Evolutionary conservation across 495 filamentous ascomycete genomes (phyloP).

Genomic region (Immersiella caudata): DNA sequence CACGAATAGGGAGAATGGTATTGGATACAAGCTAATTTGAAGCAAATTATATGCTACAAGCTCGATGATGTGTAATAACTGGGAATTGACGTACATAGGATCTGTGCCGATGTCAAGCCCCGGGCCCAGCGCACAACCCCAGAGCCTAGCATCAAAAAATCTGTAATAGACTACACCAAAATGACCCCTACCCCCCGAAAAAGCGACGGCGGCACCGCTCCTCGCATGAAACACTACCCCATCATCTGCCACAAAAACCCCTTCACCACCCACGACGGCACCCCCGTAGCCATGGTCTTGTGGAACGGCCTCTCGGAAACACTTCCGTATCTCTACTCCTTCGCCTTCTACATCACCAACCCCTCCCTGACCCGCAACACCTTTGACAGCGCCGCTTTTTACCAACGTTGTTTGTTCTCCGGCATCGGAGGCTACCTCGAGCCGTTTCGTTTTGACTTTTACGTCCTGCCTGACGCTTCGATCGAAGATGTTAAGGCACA

Average conservation of each 20-base stretch:
- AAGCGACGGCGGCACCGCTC: not conserved
- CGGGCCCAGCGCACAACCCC: too few species aligned
- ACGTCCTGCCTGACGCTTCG: not conserved
- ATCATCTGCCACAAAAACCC: not conserved
- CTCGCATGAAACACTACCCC: not conserved
- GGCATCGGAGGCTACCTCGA: not conserved
- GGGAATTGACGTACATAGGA: too few species aligned
- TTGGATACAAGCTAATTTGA: too few species aligned
- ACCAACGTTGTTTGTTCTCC: not conserved
- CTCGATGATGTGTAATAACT: too few species aligned
- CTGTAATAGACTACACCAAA: too few species aligned
- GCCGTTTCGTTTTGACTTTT: slow-evolving; percentile 2
- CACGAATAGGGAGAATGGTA: too few species aligned
- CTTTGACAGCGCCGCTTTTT: not conserved
- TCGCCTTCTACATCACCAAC: slow-evolving; percentile 9
- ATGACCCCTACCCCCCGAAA: not conserved
- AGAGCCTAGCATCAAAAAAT: too few species aligned
- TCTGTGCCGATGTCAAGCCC: too few species aligned
- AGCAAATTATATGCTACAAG: too few species aligned
- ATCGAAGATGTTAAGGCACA: not conserved
- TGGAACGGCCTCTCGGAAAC: not conserved
- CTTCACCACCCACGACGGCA: not conserved
- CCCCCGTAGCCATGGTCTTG: not conserved
- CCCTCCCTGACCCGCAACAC: not conserved
- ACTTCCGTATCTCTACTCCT: not conserved